These are phyloP conservation scores for Telfairia occidentalis DNA, from an alignment of 331 rosid genomes.

Conservation along the genomic window DNA sequence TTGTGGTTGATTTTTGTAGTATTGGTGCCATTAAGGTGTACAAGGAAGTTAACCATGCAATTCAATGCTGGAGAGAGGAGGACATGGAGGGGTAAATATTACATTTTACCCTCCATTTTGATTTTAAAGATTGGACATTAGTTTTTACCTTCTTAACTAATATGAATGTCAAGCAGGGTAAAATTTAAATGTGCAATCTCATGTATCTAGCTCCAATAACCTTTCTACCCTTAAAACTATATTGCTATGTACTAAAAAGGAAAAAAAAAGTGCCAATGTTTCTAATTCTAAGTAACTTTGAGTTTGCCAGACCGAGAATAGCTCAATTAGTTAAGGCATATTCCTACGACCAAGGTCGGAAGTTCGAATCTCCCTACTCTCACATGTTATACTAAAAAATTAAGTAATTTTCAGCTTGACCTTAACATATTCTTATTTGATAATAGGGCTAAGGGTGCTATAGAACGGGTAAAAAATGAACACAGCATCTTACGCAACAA, in stretches of 20 bases:
- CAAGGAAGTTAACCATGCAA: neutral
- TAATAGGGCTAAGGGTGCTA: neutral
- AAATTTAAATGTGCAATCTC: neutral
- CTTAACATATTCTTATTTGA: neutral
- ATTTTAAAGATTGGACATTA: neutral
- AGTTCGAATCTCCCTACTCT: too few species aligned
- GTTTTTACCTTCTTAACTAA: neutral
- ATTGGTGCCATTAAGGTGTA: slow-evolving; percentile 3
- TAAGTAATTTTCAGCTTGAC: too few species aligned
- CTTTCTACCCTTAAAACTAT: too few species aligned
- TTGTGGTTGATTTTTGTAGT: neutral
- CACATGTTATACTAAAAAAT: too few species aligned
- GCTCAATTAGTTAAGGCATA: too few species aligned
- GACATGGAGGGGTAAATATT: neutral
- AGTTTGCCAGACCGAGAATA: too few species aligned
- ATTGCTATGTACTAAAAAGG: too few species aligned
- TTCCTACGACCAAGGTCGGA: too few species aligned
- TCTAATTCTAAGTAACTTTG: too few species aligned
- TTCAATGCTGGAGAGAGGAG: neutral
- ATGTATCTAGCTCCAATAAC: neutral
- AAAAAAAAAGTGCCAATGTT: too few species aligned
- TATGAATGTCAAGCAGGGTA: neutral
- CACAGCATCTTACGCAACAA: neutral
- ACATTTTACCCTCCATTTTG: neutral
- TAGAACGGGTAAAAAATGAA: neutral